Base-by-base conservation (phyloP, 1,284 basidiomycete genomes). In the Pseudozyma tsukubaensis region DNA sequence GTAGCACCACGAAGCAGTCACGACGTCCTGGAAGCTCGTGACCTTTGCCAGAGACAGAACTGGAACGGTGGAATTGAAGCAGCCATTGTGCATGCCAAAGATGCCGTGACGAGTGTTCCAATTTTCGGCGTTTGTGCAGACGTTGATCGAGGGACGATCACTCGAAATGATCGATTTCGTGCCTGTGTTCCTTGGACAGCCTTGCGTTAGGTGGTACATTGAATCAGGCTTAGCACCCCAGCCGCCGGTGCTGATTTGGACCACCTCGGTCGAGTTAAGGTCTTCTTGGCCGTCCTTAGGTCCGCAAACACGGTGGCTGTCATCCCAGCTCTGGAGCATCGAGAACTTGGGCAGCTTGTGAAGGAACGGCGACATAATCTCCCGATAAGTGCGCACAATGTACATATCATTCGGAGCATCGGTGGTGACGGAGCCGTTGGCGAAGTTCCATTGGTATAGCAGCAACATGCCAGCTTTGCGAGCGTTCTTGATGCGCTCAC, bases 1-100 rank as follows among this genome's bases (percentile, higher is more conserved):
- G 44, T 64, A 70, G 43, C 60, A 63, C 67, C 67, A 70, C 1
- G 67, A 70, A 1, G 67, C 56, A 14, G 55, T 63, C 34, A 57
- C 55, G 42, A 70, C 52, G 43, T 70, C 67, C 18, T 55, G 55
- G 51, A 63, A 70, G 19, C 43, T 50, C 29, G 67, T 63, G 6
- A 59, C 51, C 35, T 53, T 52, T 34, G 60, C 35, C 1, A 59
- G 40, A 1, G 60, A 63, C 9, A 70, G 60, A 3, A 63, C 47
- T 4, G 67, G 60, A 7, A 70, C 19, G 40, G 56, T 59, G 1
- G 67, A 44, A 37, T 55, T 63, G 56, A 63, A 56, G 52, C 67
- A 70, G 11, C 9, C 19, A 29, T 19, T 47, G 45, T 12, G 35
- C 34, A 45, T 59, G 6, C 24, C 50, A n/a, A 49, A 24, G 2